Evolutionary conservation across 257 asterid genomes (phyloP).

Genomic region (Penstemon barbatus): DNA sequence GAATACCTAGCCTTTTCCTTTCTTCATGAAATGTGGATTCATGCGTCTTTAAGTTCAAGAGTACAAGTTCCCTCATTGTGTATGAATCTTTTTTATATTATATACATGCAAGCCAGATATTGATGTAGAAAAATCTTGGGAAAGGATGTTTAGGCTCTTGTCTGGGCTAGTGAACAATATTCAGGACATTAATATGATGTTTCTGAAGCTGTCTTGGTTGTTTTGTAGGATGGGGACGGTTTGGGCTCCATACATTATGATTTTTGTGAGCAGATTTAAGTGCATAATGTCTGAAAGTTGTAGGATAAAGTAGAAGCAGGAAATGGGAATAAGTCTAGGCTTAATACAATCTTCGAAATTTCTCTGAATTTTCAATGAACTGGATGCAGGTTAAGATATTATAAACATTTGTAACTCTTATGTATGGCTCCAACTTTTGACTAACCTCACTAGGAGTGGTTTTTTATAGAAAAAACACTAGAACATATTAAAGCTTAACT

Average conservation of each 20-base stretch:
- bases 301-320: neutral
- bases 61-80: slow-evolving; percentile 1
- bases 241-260: neutral
- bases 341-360: neutral
- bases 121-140: neutral
- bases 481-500: neutral
- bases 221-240: neutral
- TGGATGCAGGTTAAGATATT: neutral
- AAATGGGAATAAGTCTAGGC: too few species aligned
- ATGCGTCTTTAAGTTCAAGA: slow-evolving; percentile 1
- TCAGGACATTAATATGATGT: neutral
- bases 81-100: slow-evolving; percentile 4
- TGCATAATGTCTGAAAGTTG: neutral
- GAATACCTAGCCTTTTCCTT: neutral
- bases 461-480: neutral
- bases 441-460: neutral
- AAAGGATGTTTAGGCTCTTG: neutral
- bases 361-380: neutral
- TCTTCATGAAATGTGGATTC: neutral
- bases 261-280: neutral
- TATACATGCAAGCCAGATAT: neutral
- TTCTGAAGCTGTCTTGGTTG: neutral
- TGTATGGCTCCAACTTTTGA: too few species aligned
- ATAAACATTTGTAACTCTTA: neutral
- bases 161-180: neutral